Percentiles rank a stretch among this genome's conserved stretches.
Conservation (phyloP, 2,329 filamentous ascomycete species). For the Sporothrix protearum region DNA sequence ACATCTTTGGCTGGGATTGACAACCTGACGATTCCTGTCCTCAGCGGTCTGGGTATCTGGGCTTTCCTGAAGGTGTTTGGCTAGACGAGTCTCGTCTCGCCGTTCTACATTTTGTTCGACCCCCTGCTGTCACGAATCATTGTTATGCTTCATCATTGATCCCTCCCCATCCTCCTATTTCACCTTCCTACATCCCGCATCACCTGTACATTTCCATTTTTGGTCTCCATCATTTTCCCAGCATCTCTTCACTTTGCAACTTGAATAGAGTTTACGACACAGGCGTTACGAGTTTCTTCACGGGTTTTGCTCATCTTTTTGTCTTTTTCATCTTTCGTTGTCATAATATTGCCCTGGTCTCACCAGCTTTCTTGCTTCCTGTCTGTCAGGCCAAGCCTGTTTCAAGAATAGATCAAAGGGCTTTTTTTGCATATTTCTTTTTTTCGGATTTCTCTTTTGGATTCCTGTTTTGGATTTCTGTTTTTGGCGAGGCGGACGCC, state of each 20-base stretch:
- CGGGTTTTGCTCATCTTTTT: not conserved
- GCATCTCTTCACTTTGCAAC: conserved; percentile 1
- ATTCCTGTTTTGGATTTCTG: too few species aligned
- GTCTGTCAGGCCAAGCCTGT: not conserved
- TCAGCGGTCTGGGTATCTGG: conserved; percentile 86
- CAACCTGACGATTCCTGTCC: conserved; percentile 90
- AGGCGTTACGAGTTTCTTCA: conserved; percentile 8
- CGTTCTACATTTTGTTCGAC: not conserved
- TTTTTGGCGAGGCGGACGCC: not conserved
- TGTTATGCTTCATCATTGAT: not conserved
- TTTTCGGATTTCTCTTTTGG: not conserved
- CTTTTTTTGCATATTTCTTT: not conserved
- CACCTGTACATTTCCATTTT: not conserved
- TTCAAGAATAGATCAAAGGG: conserved; percentile 6
- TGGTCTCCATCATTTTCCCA: not conserved
- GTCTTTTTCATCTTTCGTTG: not conserved
- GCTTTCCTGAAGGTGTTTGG: conserved; percentile 86
- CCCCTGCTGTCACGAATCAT: not conserved
- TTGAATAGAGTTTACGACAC: conserved; percentile 8
- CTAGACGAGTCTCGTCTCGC: conserved; percentile 30
- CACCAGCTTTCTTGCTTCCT: not conserved
- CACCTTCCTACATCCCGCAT: not conserved
- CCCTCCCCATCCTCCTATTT: not conserved
- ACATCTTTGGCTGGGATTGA: conserved; percentile 92
- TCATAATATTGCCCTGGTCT: not conserved